Percentiles rank a stretch among this genome's conserved stretches.
These are phyloP conservation scores for Xerocomellus dryophilus DNA, from an alignment of 768 basidiomycete genomes.

Conservation along the genomic window DNA sequence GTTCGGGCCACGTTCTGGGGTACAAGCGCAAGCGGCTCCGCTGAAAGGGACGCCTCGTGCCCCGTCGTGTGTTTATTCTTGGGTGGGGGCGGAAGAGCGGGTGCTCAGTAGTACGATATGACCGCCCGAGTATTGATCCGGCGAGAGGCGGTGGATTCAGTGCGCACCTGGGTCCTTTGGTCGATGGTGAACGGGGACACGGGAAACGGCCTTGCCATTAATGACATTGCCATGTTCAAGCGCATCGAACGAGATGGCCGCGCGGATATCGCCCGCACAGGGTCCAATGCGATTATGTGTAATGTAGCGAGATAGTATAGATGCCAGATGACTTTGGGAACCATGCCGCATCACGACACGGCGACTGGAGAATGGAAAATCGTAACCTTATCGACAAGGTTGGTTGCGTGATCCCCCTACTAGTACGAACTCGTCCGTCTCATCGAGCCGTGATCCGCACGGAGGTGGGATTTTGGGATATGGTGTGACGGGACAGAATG, in stretches of 20 bases:
- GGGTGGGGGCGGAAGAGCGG: neutral
- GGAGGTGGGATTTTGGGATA: slow-evolving; percentile 13
- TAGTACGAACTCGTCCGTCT: neutral
- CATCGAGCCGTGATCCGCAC: slow-evolving; percentile 20
- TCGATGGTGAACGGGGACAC: neutral
- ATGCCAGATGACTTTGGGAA: slow-evolving; percentile 4
- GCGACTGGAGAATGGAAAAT: slow-evolving; percentile 9
- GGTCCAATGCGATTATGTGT: slow-evolving; percentile 20
- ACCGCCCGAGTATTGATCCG: slow-evolving; percentile 12
- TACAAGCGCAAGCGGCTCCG: slow-evolving; percentile 22
- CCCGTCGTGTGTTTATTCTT: neutral
- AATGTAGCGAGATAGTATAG: slow-evolving; percentile 17
- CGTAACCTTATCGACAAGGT: slow-evolving; percentile 14
- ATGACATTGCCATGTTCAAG: neutral
- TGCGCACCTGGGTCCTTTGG: neutral
- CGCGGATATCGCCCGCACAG: slow-evolving; percentile 21
- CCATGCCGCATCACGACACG: slow-evolving; percentile 3
- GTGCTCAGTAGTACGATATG: neutral
- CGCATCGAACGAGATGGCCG: slow-evolving; percentile 9
- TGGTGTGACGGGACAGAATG: slow-evolving; percentile 13
- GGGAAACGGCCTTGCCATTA: slow-evolving; percentile 3
- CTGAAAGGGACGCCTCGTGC: neutral
- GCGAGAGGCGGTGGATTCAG: neutral
- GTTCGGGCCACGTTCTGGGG: slow-evolving; percentile 29
- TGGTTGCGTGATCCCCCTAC: slow-evolving; percentile 13